Conservation (phyloP, 2,329 filamentous ascomycete species). For the Diplodia corticola region DNA sequence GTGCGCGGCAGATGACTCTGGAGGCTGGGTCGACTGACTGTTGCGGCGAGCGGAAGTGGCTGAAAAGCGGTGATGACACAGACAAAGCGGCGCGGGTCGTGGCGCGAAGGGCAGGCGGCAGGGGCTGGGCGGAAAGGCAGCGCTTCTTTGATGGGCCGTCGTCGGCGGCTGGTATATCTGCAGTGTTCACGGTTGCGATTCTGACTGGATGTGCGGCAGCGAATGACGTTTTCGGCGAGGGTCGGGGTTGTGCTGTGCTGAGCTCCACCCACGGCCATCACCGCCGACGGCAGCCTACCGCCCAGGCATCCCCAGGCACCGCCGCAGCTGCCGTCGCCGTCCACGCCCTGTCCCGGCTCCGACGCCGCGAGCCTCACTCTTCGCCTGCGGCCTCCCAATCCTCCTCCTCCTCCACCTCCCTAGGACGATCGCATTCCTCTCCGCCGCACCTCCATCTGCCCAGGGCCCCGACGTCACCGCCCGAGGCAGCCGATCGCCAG, state of each 20-base stretch:
- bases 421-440: not conserved
- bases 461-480: not conserved
- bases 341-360: conserved; percentile 11
- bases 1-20: conserved; percentile 14
- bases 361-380: conserved; percentile 17
- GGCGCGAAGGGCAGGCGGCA: not conserved
- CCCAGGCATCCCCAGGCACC: not conserved
- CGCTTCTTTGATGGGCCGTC: conserved; percentile 8
- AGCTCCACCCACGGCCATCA: conserved; percentile 12
- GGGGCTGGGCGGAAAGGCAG: not conserved
- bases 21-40: not conserved
- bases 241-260: conserved; percentile 1
- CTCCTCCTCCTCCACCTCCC: not conserved
- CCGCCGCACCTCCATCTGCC: not conserved
- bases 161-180: conserved; percentile 10
- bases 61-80: not conserved
- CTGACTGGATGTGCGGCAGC: conserved; percentile 3
- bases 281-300: conserved; percentile 2
- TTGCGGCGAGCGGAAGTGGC: not conserved
- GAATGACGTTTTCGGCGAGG: conserved; percentile 21
- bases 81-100: conserved; percentile 1
- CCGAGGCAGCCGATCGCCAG: conserved; percentile 2
- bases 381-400: not conserved
- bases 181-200: not conserved
- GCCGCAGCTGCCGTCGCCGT: conserved; percentile 1